Evolutionary conservation across 164 flowering plant species (phyloP), one percentile per base, ranked within the genome.

Genomic region (Vitis labrusca): DNA sequence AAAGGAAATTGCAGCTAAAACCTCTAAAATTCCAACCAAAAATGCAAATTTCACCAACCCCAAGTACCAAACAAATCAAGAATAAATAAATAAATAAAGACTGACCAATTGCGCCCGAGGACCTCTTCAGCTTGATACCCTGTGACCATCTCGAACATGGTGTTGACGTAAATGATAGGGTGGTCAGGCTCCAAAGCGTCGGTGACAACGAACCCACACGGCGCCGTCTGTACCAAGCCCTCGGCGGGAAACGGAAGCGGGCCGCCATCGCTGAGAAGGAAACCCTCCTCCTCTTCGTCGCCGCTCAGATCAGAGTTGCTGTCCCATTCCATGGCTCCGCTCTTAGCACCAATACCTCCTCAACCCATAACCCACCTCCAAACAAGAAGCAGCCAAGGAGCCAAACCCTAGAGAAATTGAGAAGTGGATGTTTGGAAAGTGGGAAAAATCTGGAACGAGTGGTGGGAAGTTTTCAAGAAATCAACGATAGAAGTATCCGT

Each of bases 91-190:
- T 9, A n/a, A 15, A 61, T n/a, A 48, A 15, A 29, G 61, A 77
- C 86, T 67, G 16, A 91, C 97, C 93, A 91, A 74, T 89, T 89
- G 50, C 94, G 87, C 49, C 94, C 94, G 17, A 91, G 89, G 8
- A 91, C 87, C 59, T 91, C 97, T 71, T 91, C 94, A 1, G 94
- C 97, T 0, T 82, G 77, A 66, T 91, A 91, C 0, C 97, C 97
- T 15, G 97, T 89, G 49, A 85, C 86, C 71, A 86, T 77, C 79
- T 91, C 97, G 71, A 91, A 89, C 16, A 86, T 91, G 53, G 91
- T 69, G 67, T 91, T 91, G 66, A 83, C 89, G 63, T 91, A 91
- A 9, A 89, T 89, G 67, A 91, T 86, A 0, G 97, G 97, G 19
- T 85, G 86, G 74, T 91, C 97, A 3, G 90, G 89, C 71, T 91